Conservation (phyloP, 345 rosid species). For the Pugionium dolabratum region DNA sequence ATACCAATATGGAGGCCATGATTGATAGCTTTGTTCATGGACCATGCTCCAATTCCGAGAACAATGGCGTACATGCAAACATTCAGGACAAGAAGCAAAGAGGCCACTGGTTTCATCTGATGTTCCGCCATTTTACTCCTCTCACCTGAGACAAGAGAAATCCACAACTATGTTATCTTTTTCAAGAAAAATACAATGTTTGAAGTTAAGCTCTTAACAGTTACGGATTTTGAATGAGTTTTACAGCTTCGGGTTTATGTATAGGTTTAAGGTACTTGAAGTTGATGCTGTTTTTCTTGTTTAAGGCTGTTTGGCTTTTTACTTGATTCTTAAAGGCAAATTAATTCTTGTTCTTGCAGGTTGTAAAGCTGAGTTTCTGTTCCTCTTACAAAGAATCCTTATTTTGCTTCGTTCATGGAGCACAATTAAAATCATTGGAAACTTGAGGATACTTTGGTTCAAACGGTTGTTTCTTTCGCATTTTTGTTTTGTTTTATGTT, state of each 20-base stretch:
- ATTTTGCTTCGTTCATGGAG: too few relatives aligned
- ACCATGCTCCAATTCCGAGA: conserved; percentile 85
- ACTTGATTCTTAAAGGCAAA: conserved; percentile 36
- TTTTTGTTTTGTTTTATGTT: too few relatives aligned
- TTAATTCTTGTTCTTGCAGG: conserved; percentile 25
- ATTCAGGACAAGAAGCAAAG: conserved; percentile 65
- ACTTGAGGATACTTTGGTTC: too few relatives aligned
- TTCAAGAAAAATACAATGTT: neutral
- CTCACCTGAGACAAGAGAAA: neutral
- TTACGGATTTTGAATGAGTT: conserved; percentile 23
- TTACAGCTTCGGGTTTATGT: conserved; percentile 22
- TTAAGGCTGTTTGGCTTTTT: conserved; percentile 50
- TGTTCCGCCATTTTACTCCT: conserved; percentile 49
- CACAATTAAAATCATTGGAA: too few relatives aligned
- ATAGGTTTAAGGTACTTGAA: conserved; percentile 27
- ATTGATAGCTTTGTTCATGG: conserved; percentile 76
- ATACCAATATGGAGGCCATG: conserved; percentile 82
- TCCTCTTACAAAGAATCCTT: too few relatives aligned
- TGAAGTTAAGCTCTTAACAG: conserved; percentile 19
- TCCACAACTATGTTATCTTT: neutral
- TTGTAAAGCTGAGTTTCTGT: too few relatives aligned
- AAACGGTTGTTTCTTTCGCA: too few relatives aligned
- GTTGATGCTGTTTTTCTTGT: conserved; percentile 69
- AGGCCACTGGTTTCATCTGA: too few relatives aligned
- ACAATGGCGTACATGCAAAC: conserved; percentile 71